Conservation (phyloP, 306 rosid genomes). For the Vigna angularis region DNA sequence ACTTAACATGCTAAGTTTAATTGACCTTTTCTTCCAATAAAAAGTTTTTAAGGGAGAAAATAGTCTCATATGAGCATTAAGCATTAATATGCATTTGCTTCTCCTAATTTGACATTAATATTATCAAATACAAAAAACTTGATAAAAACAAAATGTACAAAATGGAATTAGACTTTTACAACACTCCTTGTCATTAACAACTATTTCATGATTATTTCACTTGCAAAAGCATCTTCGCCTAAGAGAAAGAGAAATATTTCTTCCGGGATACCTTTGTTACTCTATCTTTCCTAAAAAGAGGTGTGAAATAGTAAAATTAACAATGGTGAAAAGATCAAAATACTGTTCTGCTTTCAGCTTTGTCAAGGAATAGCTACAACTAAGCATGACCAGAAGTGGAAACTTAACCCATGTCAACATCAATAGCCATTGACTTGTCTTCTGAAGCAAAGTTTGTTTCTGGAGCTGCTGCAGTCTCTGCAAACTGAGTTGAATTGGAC, state of each 20-base stretch:
- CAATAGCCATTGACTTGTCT: constrained; percentile 62
- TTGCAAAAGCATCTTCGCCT: constrained; percentile 33
- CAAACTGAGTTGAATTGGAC: constrained; percentile 49
- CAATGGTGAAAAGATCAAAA: constrained; percentile 29
- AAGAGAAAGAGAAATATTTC: constrained; percentile 23
- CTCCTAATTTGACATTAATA: too few species aligned
- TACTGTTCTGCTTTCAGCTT: constrained; percentile 35
- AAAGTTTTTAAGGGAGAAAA: too few species aligned
- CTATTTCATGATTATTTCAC: constrained; percentile 24
- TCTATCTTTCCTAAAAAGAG: background rate
- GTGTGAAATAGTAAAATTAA: constrained; percentile 6
- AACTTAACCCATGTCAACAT: constrained; percentile 59
- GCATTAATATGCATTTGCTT: too few species aligned
- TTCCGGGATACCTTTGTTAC: constrained; percentile 28
- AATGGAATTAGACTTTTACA: constrained; percentile 6
- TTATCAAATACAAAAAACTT: too few species aligned
- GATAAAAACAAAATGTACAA: too few species aligned
- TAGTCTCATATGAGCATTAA: too few species aligned
- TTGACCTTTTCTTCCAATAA: too few species aligned
- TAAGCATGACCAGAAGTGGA: constrained; percentile 32
- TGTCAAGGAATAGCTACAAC: constrained; percentile 5
- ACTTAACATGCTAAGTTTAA: too few species aligned
- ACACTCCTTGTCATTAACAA: constrained; percentile 15
- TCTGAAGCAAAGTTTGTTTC: constrained; percentile 59
- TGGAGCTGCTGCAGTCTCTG: constrained; percentile 60